Evolutionary conservation across 192 early-diverging fungal species (phyloP), one percentile per base, ranked within the genome.

Genomic region (Ambispora gerdemannii): DNA sequence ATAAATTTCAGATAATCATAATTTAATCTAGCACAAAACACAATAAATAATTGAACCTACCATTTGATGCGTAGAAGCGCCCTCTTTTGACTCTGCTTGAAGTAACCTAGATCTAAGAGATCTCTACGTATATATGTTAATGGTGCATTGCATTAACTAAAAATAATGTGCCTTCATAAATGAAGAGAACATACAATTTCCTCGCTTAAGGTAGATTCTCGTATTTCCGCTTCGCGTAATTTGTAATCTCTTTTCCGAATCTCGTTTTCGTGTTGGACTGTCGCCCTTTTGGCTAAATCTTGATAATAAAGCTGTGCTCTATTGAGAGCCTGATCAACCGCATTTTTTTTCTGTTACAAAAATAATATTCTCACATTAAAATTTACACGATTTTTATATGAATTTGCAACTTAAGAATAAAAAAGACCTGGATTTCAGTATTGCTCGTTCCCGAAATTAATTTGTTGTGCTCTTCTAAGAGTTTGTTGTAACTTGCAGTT

Each of bases 231-330:
- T 56, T 69, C 67, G 19, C 53, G 32, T 17, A 68, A 34, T 55
- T 68, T 55, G 20, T 51, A 55, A 28, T 68, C 67, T 34, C 67
- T 50, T 34, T 68, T 53, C 6, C 52, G 25, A 36, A 69, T 58
- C n/a, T 69, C 67, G n/a, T 43, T 69, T 56, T 69, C 34, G 50
- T 69, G 67, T 36, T 69, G 34, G 8, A 43, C 32, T 25, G 33
- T n/a, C 22, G 22, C 20, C 31, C 25, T 33, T n/a, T 69, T 56
- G 15, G 17, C 34, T 17, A 53, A 30, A 0, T 68, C 67, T 36
- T 68, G 52, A 31, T 68, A 68, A 68, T 68, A 33, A 24, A 34
- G 19, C 33, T 30, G 31, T 20, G 50, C 51, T 8, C 52, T 28
- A 33, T 55, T 34, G 13, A 68, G 34, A 4, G 65, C 50, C 24